A percentile compares a stretch with the other conserved stretches of the same genome.
phyloP scores from a whole-genome alignment of 2,329 filamentous ascomycete genomes.

The Aureobasidium mangrovei region DNA sequence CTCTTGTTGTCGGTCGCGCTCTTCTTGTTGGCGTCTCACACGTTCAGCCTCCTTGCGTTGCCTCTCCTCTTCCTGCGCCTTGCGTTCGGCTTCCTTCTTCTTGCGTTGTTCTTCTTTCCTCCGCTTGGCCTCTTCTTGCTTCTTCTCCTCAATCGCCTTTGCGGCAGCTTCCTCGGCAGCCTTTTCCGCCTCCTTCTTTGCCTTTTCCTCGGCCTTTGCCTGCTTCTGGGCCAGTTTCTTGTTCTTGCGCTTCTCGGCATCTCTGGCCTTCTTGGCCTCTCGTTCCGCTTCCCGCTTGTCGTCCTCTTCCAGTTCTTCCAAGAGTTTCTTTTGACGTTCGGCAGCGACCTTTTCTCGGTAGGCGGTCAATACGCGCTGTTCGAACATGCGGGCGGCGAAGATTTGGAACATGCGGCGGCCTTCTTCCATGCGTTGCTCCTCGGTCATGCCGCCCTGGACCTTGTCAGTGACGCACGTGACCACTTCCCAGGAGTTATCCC shows the following conservation, averaged over 20 bases:
- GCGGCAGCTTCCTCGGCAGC: constrained; percentile 75
- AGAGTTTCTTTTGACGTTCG: constrained; percentile 80
- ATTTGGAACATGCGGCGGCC: constrained; percentile 98
- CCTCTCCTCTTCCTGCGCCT: constrained; percentile 81
- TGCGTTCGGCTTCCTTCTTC: constrained; percentile 85
- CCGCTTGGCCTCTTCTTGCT: constrained; percentile 67
- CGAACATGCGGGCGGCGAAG: constrained; percentile 98
- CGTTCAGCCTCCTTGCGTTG: constrained; percentile 78
- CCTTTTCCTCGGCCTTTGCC: constrained; percentile 82
- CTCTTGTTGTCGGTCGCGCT: constrained; percentile 77
- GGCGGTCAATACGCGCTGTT: constrained; percentile 91
- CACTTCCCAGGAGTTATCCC: constrained; percentile 15
- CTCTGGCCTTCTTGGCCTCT: constrained; percentile 86
- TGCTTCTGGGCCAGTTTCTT: constrained; percentile 85
- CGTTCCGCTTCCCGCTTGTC: constrained; percentile 64
- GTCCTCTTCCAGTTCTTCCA: constrained; percentile 88
- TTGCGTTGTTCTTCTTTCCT: constrained; percentile 84
- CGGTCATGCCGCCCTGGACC: constrained; percentile 82
- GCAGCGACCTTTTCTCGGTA: constrained; percentile 95
- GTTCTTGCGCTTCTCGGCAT: constrained; percentile 91
- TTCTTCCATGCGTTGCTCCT: constrained; percentile 98
- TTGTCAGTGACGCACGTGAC: constrained; percentile 10
- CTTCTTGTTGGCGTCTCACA: constrained; percentile 68
- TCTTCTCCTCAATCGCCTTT: constrained; percentile 67
- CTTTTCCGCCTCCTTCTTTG: constrained; percentile 78